These are phyloP conservation scores for Glomus cerebriforme DNA, from an alignment of 192 early-diverging fungal species.

Conservation along the genomic window DNA sequence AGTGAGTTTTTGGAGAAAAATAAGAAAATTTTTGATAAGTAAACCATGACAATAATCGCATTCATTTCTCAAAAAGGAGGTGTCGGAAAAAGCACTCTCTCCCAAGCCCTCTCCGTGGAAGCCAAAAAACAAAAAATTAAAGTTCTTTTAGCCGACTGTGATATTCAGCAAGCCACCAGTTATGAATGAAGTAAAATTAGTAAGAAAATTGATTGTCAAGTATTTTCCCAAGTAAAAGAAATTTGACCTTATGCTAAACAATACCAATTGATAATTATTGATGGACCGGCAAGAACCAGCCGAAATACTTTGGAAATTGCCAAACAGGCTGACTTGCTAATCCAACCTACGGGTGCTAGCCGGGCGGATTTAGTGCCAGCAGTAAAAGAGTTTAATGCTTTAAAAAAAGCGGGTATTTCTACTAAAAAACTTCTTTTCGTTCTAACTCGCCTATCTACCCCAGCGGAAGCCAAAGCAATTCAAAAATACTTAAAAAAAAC, in stretches of 20 bases:
- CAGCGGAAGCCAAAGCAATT: not conserved
- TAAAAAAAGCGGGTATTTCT: not conserved
- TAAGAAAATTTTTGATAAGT: too few relatives aligned
- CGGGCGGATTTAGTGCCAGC: not conserved
- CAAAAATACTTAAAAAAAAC: not conserved
- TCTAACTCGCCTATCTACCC: not conserved
- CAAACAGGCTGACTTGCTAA: not conserved
- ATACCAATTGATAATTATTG: too few relatives aligned
- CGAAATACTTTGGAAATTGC: not conserved
- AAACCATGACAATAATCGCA: constrained; percentile 23
- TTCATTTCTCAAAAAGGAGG: constrained; percentile 24
- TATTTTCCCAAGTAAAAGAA: constrained; percentile 13
- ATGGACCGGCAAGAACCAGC: constrained; percentile 1
- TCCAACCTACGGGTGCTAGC: not conserved
- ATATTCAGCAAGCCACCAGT: constrained; percentile 17
- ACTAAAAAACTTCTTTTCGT: not conserved
- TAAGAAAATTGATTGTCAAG: constrained; percentile 7
- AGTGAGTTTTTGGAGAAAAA: too few relatives aligned
- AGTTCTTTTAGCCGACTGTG: constrained; percentile 3
- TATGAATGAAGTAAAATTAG: constrained; percentile 11
- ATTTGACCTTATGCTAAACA: too few relatives aligned
- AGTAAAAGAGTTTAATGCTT: not conserved
- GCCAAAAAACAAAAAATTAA: constrained; percentile 4
- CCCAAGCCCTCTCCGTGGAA: constrained; percentile 10
- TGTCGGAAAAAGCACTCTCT: constrained; percentile 1